These are phyloP conservation scores for Colletotrichum tanaceti DNA, from an alignment of 2,329 filamentous ascomycete genomes.

Conservation along the genomic window DNA sequence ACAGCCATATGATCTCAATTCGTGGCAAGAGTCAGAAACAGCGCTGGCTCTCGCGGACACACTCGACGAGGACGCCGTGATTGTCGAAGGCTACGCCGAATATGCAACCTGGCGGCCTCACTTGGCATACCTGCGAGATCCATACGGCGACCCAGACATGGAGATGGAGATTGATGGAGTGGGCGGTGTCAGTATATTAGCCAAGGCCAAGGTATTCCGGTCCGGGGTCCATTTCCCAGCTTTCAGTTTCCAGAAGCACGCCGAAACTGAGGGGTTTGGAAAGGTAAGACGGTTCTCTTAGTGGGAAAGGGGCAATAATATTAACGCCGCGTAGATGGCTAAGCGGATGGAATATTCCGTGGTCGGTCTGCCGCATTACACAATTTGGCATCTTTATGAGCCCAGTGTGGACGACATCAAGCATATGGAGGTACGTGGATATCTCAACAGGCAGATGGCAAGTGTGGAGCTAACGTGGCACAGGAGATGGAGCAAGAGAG, in stretches of 20 bases:
- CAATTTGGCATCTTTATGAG: constrained; percentile 99
- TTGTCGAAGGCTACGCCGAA: constrained; percentile 98
- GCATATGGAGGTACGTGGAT: constrained; percentile 82
- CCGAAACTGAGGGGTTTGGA: constrained; percentile 97
- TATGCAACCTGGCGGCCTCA: constrained; percentile 99
- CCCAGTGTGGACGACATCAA: constrained; percentile 97
- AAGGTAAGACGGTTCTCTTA: constrained; percentile 71
- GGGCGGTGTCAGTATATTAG: constrained; percentile 95
- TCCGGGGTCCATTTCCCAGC: constrained; percentile 97
- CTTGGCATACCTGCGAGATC: constrained; percentile 94
- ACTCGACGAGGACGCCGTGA: constrained; percentile 96
- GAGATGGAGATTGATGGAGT: constrained; percentile 99
- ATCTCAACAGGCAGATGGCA: neutral
- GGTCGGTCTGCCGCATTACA: constrained; percentile 95
- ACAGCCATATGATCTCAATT: constrained; percentile 98
- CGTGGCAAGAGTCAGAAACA: constrained; percentile 99
- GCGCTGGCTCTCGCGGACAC: constrained; percentile 93
- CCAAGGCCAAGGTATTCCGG: constrained; percentile 95
- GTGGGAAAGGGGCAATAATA: constrained; percentile 6
- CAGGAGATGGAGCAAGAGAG: constrained; percentile 94
- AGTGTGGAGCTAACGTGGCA: constrained; percentile 36
- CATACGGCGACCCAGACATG: constrained; percentile 98
- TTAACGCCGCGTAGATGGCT: constrained; percentile 77
- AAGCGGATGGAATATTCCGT: constrained; percentile 96
- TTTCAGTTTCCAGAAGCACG: constrained; percentile 98